phyloP scores from a whole-genome alignment of 2,329 filamentous ascomycete species.

The Diplodia seriata region DNA sequence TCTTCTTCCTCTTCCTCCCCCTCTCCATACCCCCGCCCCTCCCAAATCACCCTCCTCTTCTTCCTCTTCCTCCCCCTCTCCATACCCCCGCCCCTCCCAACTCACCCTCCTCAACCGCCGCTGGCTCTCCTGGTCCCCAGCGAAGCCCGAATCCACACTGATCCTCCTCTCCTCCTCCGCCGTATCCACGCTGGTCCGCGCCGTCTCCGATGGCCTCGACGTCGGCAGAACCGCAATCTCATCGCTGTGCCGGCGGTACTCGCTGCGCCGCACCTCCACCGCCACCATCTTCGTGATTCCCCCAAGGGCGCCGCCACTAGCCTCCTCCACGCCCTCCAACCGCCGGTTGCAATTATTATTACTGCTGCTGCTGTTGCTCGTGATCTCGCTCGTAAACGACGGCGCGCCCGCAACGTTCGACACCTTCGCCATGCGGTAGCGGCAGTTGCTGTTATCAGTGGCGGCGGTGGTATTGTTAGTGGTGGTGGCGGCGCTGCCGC shows the following conservation, averaged over 20 bases:
- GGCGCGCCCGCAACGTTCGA: not conserved
- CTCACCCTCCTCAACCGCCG: slow-evolving; percentile 3
- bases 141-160: not conserved
- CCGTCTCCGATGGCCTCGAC: not conserved
- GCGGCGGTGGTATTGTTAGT: not conserved
- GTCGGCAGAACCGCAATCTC: not conserved
- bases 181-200: not conserved
- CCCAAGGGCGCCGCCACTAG: not conserved
- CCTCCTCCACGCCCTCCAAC: not conserved
- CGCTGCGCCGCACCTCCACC: not conserved
- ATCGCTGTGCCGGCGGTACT: not conserved
- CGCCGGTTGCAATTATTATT: not conserved
- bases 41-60: not conserved
- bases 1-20: not conserved
- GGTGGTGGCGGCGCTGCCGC: not conserved
- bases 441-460: not conserved
- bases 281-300: slow-evolving; percentile 15
- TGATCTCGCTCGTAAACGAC: slow-evolving; percentile 1
- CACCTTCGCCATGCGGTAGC: too few relatives aligned
- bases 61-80: not conserved
- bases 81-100: not conserved
- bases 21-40: not conserved
- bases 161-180: not conserved
- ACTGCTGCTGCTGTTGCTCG: too few relatives aligned
- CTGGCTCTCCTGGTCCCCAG: not conserved